These are phyloP conservation scores for Allomyces arbusculus DNA, from an alignment of 192 early-diverging fungal species.

Conservation along the genomic window DNA sequence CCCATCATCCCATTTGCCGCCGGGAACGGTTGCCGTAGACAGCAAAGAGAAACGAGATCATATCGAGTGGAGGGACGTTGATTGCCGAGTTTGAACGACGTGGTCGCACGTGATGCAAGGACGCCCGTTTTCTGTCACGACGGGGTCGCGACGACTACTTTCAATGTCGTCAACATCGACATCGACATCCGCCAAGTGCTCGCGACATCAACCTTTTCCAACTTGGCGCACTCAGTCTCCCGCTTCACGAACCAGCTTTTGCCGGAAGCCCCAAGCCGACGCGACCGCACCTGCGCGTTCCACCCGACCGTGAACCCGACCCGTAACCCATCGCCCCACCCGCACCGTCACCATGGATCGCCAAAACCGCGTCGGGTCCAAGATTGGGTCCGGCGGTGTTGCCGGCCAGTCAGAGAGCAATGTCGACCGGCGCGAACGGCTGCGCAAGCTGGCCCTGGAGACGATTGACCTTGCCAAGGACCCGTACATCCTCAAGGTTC, in stretches of 20 bases:
- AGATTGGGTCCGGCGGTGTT: conserved; percentile 71
- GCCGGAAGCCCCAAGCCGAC: neutral
- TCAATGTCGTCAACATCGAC: too few species aligned
- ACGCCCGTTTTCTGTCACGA: too few species aligned
- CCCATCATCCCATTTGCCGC: too few species aligned
- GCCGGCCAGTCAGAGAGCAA: conserved; percentile 66
- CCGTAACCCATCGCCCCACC: neutral
- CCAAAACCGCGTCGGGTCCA: conserved; percentile 80
- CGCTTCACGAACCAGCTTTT: neutral
- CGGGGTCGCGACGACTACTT: too few species aligned
- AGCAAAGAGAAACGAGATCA: too few species aligned
- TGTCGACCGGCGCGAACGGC: conserved; percentile 80
- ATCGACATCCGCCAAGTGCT: too few species aligned
- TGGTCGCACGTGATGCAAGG: too few species aligned
- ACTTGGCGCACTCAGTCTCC: too few species aligned
- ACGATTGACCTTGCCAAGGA: conserved; percentile 90
- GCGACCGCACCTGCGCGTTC: neutral
- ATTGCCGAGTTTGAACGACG: too few species aligned
- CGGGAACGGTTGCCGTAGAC: too few species aligned
- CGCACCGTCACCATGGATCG: conserved; percentile 26
- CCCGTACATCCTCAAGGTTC: conserved; percentile 85
- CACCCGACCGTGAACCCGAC: neutral
- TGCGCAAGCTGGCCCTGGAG: conserved; percentile 82
- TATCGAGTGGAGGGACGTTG: too few species aligned
- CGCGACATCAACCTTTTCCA: too few species aligned